A percentile compares a stretch with the other conserved stretches of the same genome.
Conservation (phyloP, 2,329 filamentous ascomycete species). For the Pseudogymnoascus sp. region DNA sequence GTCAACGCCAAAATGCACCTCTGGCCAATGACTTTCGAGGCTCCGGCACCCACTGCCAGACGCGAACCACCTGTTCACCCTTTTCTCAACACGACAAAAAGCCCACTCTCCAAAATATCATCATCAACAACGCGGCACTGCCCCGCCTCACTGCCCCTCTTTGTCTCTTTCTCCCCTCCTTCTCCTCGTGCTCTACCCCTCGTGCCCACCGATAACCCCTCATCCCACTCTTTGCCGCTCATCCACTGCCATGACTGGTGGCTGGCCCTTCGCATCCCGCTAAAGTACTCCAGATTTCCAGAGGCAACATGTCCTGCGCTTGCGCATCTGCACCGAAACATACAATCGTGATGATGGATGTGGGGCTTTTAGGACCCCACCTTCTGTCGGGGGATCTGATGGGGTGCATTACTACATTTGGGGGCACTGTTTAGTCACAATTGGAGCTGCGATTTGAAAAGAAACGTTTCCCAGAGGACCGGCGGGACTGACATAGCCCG, state of each 20-base stretch:
- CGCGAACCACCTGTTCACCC: background rate
- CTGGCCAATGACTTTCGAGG: background rate
- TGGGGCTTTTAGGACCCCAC: background rate
- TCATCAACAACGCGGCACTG: background rate
- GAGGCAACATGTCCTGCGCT: background rate
- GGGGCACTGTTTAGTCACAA: background rate
- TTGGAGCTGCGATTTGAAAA: background rate
- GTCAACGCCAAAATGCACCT: background rate
- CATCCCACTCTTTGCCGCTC: background rate
- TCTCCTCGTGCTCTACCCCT: background rate
- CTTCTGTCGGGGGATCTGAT: background rate
- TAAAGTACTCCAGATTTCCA: conserved; percentile 1
- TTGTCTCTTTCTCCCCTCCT: background rate
- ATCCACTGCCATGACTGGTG: background rate
- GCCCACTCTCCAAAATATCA: background rate
- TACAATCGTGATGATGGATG: background rate
- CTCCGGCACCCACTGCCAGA: conserved; percentile 3
- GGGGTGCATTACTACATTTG: background rate
- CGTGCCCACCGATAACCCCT: background rate
- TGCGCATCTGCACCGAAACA: background rate
- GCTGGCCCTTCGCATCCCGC: background rate
- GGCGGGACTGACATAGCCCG: background rate
- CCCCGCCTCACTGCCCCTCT: background rate
- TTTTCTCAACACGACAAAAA: background rate
- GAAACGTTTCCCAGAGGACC: background rate